Base-by-base conservation (phyloP, 768 basidiomycete genomes). In the Trametopsis cervina region DNA sequence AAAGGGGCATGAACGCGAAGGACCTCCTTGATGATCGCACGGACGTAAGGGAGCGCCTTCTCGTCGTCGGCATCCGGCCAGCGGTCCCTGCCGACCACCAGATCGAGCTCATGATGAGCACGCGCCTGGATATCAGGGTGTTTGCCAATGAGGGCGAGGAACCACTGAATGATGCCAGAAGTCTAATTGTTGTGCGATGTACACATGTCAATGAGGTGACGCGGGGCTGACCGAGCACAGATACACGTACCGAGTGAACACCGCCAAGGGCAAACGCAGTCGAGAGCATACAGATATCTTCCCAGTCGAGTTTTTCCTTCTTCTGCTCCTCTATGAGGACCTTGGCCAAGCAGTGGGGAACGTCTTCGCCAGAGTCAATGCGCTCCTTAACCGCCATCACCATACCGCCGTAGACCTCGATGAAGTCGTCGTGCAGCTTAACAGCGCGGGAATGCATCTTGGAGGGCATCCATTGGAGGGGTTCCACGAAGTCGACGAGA, bases 401-500 rank as follows among this genome's bases (percentile, higher is more conserved):
- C 63, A 67, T 64, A 2, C 53, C 49, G n/a, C 67, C 63, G 44
- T 66, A 68, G 2, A 64, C 59, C 21, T 56, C 57, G 27, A 64
- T 50, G 20, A 67, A 49, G 37, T 55, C 63, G 44, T 50, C 6
- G 51, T 49, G 50, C 35, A 41, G 54, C 23, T 64, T 66, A 36
- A 58, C 59, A 3, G 62, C 73, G 5, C 75, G 68, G 1, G 61
- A 55, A 4, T 57, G 64, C 63, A 69, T 69, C 18, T 51, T 51
- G 25, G 62, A 69, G 1, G 72, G 73, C 1, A 75, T 40, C 33
- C 57, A 56, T 36, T 74, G 74, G 18, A 76, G 66, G 9, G 68
- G 48, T 12, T 66, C 64, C 2, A 76, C 46, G 45, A 75, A 77
- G 55, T 77, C 75, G 23, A 68, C 65, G 12, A 68, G 41, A 49